Base-by-base conservation (phyloP, 2,329 filamentous ascomycete genomes). In the Periglandula ipomoeae region DNA sequence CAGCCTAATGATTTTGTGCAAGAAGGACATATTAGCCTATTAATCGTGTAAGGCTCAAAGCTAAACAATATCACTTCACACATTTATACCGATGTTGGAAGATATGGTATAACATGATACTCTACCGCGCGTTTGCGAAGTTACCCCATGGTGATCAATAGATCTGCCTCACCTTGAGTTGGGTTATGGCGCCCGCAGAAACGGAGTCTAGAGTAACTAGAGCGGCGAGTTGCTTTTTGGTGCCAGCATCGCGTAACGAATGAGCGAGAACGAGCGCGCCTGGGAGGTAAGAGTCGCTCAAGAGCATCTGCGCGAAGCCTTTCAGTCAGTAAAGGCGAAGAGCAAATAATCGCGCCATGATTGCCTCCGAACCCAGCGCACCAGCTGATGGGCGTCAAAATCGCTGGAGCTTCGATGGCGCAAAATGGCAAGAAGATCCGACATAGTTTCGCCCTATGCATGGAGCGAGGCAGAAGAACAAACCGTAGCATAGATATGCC, bases 221-320 rank as follows among this genome's bases (percentile, higher is more conserved):
- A 58, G 86, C 85, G 52, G 85, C 89, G 59, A 98, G 75, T 72
- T 89, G 91, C 72, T 88, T 93, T 56, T 75, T 82, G 34, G 90
- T 88, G 50, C 88, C 88, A 59, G 82, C 85, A 83, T 98, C 93
- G 68, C 88, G 86, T 50, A 98, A 74, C 30, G 93, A 97, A 72
- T 97, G 90, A 53, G 89, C 90, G 55, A 98, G 82, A 42, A 98
- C 90, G 58, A 93, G 81, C 52, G 90, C 91, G 66, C 93, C 91
- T 65, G 93, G 91, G 45, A 98, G 80, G 68, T 98, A 98, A 54
- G 79, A 79, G 70, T 98, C 90, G 71, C 81, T 95, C 71, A 95
- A 75, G 49, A 97, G 81, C 66, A 98, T 86, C 91, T 96, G 68
- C 61, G 55, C 44, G 35, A 27, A n/a, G 7, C n/a, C 8, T 30